These are phyloP conservation scores for Eustoma russellianum DNA, from an alignment of 257 asterid genomes.

Conservation along the genomic window DNA sequence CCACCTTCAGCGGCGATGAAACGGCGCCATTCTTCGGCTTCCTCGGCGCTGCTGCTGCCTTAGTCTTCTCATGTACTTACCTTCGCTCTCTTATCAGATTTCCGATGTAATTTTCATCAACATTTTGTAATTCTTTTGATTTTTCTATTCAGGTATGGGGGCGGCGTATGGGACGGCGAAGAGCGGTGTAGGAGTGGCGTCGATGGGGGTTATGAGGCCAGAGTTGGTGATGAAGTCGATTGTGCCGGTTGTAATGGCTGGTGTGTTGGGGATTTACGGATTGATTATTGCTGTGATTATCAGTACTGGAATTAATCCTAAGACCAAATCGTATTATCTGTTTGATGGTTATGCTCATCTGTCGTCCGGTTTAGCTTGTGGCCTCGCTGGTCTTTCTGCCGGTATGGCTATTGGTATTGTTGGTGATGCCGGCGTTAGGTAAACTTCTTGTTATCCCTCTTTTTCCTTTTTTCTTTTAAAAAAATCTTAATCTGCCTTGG, in stretches of 20 bases:
- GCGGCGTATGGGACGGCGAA: conserved; percentile 69
- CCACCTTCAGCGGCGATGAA: conserved; percentile 65
- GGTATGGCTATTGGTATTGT: conserved; percentile 80
- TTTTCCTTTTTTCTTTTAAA: too few relatives aligned
- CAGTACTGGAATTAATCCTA: conserved; percentile 64
- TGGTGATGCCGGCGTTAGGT: conserved; percentile 72
- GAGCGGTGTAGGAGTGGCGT: conserved; percentile 84
- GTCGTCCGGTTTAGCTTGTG: conserved; percentile 62
- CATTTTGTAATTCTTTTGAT: too few relatives aligned
- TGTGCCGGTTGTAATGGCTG: conserved; percentile 85
- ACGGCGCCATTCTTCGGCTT: conserved; percentile 80
- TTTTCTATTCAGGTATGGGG: conserved; percentile 49
- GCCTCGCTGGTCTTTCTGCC: conserved; percentile 73
- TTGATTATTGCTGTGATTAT: conserved; percentile 67
- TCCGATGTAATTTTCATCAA: not conserved
- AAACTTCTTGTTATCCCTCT: not conserved
- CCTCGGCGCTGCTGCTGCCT: conserved; percentile 73
- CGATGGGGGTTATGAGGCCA: conserved; percentile 77
- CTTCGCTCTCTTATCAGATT: not conserved
- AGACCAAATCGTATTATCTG: conserved; percentile 55
- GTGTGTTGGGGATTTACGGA: conserved; percentile 73
- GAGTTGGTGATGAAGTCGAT: conserved; percentile 74
- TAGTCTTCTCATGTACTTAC: conserved; percentile 63
- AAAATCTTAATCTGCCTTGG: not conserved
- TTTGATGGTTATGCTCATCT: conserved; percentile 66